Conservation (phyloP, 345 rosid genomes). For the Eucalyptus grandis region DNA sequence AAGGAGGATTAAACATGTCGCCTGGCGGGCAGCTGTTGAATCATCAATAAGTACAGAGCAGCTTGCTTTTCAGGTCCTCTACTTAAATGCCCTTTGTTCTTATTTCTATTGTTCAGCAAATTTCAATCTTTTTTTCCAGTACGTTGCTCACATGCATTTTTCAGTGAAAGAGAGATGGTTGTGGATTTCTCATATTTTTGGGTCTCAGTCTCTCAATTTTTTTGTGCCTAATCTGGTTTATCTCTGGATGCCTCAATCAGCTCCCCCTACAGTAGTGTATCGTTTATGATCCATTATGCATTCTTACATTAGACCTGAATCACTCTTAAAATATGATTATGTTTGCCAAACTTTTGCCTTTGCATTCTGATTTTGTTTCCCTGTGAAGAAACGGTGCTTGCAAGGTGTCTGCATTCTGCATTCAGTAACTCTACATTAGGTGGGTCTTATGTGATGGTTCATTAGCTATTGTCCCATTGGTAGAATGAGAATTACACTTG, state of each 20-base stretch:
- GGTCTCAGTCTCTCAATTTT: not conserved
- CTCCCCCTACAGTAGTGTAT: not conserved
- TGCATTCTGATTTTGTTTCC: not conserved
- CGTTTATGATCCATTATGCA: not conserved
- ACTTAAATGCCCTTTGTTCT: not conserved
- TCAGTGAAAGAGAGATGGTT: not conserved
- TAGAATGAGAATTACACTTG: not conserved
- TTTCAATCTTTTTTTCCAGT: not conserved
- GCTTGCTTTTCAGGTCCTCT: constrained; percentile 71
- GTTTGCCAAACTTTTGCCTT: not conserved
- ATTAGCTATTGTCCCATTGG: not conserved
- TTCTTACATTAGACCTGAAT: not conserved
- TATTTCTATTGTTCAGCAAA: not conserved
- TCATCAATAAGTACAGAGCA: constrained; percentile 72
- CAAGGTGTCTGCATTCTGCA: not conserved
- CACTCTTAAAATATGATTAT: not conserved
- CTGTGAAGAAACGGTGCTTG: not conserved
- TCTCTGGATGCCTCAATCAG: not conserved
- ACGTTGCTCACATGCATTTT: not conserved
- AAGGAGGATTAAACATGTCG: constrained; percentile 67
- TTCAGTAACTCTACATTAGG: not conserved
- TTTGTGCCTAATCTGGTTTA: not conserved
- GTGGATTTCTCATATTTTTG: not conserved
- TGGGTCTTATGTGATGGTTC: not conserved
- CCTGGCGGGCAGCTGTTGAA: constrained; percentile 94